Evolutionary conservation across 371 early-diverging fungal genomes (phyloP), one percentile per base, ranked within the genome.

Genomic region (Actinomortierella wolfii): DNA sequence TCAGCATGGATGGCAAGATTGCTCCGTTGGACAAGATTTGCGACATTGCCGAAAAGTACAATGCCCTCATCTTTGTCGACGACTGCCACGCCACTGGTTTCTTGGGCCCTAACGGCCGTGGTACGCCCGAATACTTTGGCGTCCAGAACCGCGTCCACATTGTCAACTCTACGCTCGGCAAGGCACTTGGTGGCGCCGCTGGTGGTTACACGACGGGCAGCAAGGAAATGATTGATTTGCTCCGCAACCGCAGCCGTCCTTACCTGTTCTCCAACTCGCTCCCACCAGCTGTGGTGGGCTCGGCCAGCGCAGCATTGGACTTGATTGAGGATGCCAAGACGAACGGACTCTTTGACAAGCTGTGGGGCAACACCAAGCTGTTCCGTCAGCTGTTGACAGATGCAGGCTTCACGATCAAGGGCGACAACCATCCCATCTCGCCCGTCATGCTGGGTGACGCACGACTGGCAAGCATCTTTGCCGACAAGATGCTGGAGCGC

Each of bases 361-460:
- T 86, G 39, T 80, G 83, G 79, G 66, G 68, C 29, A 86, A 87
- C 73, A 83, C 86, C 15, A 46, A 29, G 42, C 64, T 76, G 28
- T 87, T 87, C 78, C 78, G 86, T 47, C 40, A 56, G 54, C 65
- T 77, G 43, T 77, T 87, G 69, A 57, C 61, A 0, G 81, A 73
- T 0, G 85, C 85, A 21, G 87, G 87, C 45, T 87, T 86, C 63
- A 77, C 66, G 9, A 59, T 81, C 67, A 83, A 82, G 54, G 86
- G 87, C n/a, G 80, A 83, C 49, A 79, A 78, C 59, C 87, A 87
- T 28, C 84, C 87, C 17, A 87, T 87, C 43, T 61, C 79, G 2
- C 87, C 87, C 1, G 83, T 87, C 21, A 86, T 87, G 87, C 61
- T 87, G 42, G 85, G 84, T 25, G 87, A 87, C 55, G 87, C 87